A percentile compares a stretch with the other conserved stretches of the same genome.
These are phyloP conservation scores for Agaricus blazei DNA, from an alignment of 768 basidiomycete species.

Conservation along the genomic window DNA sequence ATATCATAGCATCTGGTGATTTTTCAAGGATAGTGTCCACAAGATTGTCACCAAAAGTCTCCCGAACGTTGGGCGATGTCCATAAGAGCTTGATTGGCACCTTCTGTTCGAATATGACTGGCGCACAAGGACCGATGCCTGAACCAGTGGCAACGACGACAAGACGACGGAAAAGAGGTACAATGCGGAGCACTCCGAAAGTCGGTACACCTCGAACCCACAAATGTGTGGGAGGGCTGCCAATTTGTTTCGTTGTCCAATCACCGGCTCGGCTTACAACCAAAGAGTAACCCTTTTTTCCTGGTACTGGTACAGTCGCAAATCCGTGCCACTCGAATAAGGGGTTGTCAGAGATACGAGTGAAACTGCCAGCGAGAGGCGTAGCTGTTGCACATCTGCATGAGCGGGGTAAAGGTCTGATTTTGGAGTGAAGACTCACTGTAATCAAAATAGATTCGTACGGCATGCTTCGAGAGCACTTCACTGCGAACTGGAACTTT, in stretches of 20 bases:
- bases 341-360: slow-evolving; percentile 40
- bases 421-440: slow-evolving; percentile 26
- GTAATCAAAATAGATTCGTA: slow-evolving; percentile 56
- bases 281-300: slow-evolving; percentile 46
- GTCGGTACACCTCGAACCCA: slow-evolving; percentile 52
- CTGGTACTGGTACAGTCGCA: slow-evolving; percentile 46
- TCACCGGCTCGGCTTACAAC: slow-evolving; percentile 55
- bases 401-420: background rate
- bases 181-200: slow-evolving; percentile 45
- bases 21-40: slow-evolving; percentile 33
- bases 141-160: slow-evolving; percentile 52
- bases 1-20: slow-evolving; percentile 33
- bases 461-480: slow-evolving; percentile 51
- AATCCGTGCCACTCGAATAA: slow-evolving; percentile 58
- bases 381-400: slow-evolving; percentile 23
- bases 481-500: slow-evolving; percentile 49
- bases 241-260: slow-evolving; percentile 47
- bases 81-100: slow-evolving; percentile 35
- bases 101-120: slow-evolving; percentile 28
- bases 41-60: slow-evolving; percentile 36
- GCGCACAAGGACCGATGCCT: slow-evolving; percentile 45
- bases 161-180: slow-evolving; percentile 43
- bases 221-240: slow-evolving; percentile 42
- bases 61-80: slow-evolving; percentile 34
- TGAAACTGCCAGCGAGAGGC: slow-evolving; percentile 41